Evolutionary conservation across 78 protist genomes (phyloP).

Genomic region (Polysphondylium violaceum): DNA sequence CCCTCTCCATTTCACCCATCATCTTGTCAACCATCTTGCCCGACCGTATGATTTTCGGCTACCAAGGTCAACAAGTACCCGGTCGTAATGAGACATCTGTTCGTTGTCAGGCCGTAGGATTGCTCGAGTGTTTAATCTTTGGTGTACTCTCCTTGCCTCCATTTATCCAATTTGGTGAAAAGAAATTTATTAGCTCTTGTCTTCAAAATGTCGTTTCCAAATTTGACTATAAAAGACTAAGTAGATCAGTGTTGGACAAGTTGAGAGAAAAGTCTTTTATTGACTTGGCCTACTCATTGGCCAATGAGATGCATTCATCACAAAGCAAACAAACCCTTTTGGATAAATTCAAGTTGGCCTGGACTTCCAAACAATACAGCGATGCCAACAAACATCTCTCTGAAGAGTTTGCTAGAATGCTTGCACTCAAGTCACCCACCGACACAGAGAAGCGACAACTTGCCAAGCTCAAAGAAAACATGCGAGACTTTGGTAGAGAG

Average conservation of each 20-base stretch:
- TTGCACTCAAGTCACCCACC: background rate
- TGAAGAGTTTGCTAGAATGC: background rate
- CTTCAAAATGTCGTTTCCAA: slow-evolving; percentile 54
- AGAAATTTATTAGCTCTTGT: slow-evolving; percentile 20
- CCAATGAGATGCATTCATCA: slow-evolving; percentile 44
- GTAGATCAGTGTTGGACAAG: slow-evolving; percentile 26
- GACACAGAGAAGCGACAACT: slow-evolving; percentile 34
- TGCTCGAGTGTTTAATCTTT: slow-evolving; percentile 22
- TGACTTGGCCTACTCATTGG: slow-evolving; percentile 40
- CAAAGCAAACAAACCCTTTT: slow-evolving; percentile 38
- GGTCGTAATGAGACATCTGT: slow-evolving; percentile 26
- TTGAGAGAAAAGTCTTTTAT: slow-evolving; percentile 40
- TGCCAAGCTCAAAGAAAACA: slow-evolving; percentile 23
- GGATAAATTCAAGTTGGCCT: slow-evolving; percentile 60
- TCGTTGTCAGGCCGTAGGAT: slow-evolving; percentile 39
- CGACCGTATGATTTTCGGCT: slow-evolving; percentile 62
- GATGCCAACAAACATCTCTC: slow-evolving; percentile 33
- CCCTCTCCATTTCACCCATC: slow-evolving; percentile 30
- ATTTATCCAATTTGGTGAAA: slow-evolving; percentile 28
- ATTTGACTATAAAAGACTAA: slow-evolving; percentile 25
- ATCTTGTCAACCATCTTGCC: slow-evolving; percentile 32
- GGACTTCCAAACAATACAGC: slow-evolving; percentile 56
- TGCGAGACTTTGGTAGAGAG: slow-evolving; percentile 68
- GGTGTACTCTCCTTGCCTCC: slow-evolving; percentile 67
- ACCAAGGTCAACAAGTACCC: slow-evolving; percentile 34